Evolutionary conservation across 2,329 filamentous ascomycete genomes (phyloP), one percentile per base, ranked within the genome.

Genomic region (Penicillium sp.): DNA sequence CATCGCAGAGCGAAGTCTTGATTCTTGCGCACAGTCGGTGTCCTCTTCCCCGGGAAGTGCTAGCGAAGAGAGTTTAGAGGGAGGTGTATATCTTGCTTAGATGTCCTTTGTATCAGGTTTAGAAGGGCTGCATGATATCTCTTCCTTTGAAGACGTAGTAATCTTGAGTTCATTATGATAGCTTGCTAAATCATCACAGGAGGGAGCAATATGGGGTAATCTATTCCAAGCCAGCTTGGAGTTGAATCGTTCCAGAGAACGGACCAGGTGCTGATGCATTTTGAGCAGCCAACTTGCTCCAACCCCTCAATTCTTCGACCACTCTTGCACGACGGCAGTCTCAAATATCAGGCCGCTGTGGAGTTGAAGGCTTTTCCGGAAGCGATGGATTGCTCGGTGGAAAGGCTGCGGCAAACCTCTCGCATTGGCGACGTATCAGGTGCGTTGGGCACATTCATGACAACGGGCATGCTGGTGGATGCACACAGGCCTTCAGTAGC

Each of bases 1-100:
- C 60, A 77, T 87, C 56, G 79, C 69, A 7, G 70, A 78, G 66
- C 71, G 70, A 49, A 68, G 55, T 10, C 58, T 78, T 50, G 53
- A 61, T 53, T 70, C 69, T 11, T 15, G 10, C 1, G 15, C 15
- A 2, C 37, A 11, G 35, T 28, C 47, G 5, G 8, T 11, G 12
- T 28, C 20, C n/a, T 22, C 25, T 12, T 39, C 38, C 1, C 14
- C 28, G 22, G 35, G 8, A 34, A 17, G 37, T 4, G n/a, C 6
- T 34, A 55, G 43, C 6, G 28, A n/a, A 2, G 31, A 41, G n/a
- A 34, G 42, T 28, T 12, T 41, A 20, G 50, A 59, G 43, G 53
- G 60, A 12, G 54, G 43, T 38, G 53, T 51, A 22, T 22, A 6
- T 7, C 50, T 35, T 34, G 28, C n/a, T 35, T 39, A n/a, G 14